Percentiles rank a stretch among this genome's conserved stretches.
phyloP scores from a whole-genome alignment of 352 stramenopile genomes.

The Achlya hypogyna region DNA sequence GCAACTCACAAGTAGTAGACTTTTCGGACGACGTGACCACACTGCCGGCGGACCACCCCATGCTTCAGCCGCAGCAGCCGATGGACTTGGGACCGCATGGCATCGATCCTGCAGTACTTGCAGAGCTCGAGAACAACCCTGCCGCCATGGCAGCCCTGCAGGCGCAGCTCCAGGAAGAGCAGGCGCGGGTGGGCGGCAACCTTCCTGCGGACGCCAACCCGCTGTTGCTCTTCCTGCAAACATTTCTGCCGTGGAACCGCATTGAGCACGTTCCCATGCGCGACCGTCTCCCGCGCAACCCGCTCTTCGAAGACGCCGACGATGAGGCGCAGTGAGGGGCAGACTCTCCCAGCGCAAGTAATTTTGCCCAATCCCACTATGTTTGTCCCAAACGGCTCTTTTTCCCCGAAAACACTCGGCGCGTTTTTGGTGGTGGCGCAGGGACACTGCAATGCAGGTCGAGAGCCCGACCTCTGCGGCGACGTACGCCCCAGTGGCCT shows the following conservation, averaged over 20 bases:
- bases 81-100: constrained; percentile 45
- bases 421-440: too few species aligned
- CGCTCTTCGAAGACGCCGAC: constrained; percentile 1
- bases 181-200: constrained; percentile 30
- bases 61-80: constrained; percentile 55
- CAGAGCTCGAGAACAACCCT: constrained; percentile 33
- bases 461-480: too few species aligned
- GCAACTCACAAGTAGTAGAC: constrained; percentile 27
- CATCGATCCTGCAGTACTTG: constrained; percentile 15
- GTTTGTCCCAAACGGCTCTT: too few species aligned
- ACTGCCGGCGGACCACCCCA: constrained; percentile 69
- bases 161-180: constrained; percentile 39
- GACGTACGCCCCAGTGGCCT: too few species aligned
- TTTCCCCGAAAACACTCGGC: too few species aligned
- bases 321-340: neutral
- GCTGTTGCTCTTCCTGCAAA: constrained; percentile 78
- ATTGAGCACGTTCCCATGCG: constrained; percentile 22
- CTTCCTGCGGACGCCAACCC: constrained; percentile 70
- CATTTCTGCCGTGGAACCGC: constrained; percentile 75
- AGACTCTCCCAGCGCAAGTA: neutral
- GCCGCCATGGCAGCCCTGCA: constrained; percentile 35
- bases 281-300: neutral
- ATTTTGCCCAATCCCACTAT: neutral
- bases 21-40: constrained; percentile 84
- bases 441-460: too few species aligned